Evolutionary conservation across 106 monocot species (phyloP), one percentile per base, ranked within the genome.

Genomic region (Ottelia alismoides): DNA sequence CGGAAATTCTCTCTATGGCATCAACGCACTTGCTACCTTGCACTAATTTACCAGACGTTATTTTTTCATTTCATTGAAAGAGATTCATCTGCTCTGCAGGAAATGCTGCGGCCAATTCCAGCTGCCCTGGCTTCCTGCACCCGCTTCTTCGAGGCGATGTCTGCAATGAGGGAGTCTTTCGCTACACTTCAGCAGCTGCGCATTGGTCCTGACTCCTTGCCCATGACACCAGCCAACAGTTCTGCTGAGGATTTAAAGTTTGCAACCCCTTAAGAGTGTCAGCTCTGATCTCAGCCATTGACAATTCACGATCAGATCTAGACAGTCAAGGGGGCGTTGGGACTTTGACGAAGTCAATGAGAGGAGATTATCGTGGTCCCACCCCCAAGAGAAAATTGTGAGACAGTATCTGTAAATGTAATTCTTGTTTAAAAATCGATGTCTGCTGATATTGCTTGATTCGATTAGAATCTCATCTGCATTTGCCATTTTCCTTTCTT

Each of bases 131-230:
- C 96, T 52, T 88, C 96, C 22, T 96, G 96, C 65, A 96, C 89
- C 1, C 84, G 96, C 10, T 88, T 85, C 69, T 96, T 96, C 3
- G 96, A 96, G 47, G 96, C 96, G 1, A 89, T 96, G 96, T 84
- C 88, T 25, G 96, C 96, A 0, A 96, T 96, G 96, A 81, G 89
- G 57, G 96, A 96, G 26, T 96, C 89, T 5, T 85, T 96, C 48
- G 63, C 63, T 19, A 89, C 82, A 3, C 81, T 96, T 28, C 96
- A 96, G 54, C 76, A 82, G 40, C 59, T 84, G 7, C 84, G 96
- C 28, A 76, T 78, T 2, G 76, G 88, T 20, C 56, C 53, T 46
- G 47, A 71, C 24, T 71, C 78, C 11, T 56, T 55, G 21, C 70
- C 61, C 17, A 30, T 65, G 70, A 73, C 82, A 1, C 66, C 66